Percentiles rank a stretch among this genome's conserved stretches.
These are phyloP conservation scores for Ruellia speciosa DNA, from an alignment of 305 asterid genomes.

Conservation along the genomic window DNA sequence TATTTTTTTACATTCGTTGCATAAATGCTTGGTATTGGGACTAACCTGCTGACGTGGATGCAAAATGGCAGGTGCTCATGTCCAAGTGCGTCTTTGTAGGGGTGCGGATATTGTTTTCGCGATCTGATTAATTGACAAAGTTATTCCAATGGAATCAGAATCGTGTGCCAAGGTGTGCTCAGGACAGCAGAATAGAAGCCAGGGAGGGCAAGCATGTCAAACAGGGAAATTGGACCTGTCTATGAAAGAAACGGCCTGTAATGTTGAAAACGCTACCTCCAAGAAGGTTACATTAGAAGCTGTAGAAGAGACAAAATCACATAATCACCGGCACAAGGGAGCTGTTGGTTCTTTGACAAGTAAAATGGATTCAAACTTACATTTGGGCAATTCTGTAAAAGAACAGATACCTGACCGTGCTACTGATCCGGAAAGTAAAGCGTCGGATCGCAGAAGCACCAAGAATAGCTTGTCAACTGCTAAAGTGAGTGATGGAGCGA, in stretches of 20 bases:
- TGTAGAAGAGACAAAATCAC: conserved; percentile 23
- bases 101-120: background rate
- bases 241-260: conserved; percentile 24
- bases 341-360: background rate
- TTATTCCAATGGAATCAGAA: conserved; percentile 56
- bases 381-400: conserved; percentile 38
- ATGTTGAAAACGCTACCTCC: conserved; percentile 29
- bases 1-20: background rate
- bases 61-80: background rate
- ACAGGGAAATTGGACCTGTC: conserved; percentile 33
- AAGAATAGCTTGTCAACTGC: conserved; percentile 37
- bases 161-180: conserved; percentile 20
- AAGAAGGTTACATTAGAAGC: conserved; percentile 34
- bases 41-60: background rate
- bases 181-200: conserved; percentile 28
- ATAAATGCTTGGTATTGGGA: conserved; percentile 15
- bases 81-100: background rate
- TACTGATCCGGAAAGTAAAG: conserved; percentile 32
- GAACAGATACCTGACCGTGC: conserved; percentile 24
- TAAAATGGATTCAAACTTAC: conserved; percentile 45
- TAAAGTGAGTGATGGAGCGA: conserved; percentile 47
- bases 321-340: conserved; percentile 4
- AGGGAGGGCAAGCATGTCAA: conserved; percentile 37
- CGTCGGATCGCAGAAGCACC: conserved; percentile 27
- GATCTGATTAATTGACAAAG: conserved; percentile 16